Evolutionary conservation across 768 basidiomycete genomes (phyloP), one percentile per base, ranked within the genome.

Genomic region (Amanita fuliginea): DNA sequence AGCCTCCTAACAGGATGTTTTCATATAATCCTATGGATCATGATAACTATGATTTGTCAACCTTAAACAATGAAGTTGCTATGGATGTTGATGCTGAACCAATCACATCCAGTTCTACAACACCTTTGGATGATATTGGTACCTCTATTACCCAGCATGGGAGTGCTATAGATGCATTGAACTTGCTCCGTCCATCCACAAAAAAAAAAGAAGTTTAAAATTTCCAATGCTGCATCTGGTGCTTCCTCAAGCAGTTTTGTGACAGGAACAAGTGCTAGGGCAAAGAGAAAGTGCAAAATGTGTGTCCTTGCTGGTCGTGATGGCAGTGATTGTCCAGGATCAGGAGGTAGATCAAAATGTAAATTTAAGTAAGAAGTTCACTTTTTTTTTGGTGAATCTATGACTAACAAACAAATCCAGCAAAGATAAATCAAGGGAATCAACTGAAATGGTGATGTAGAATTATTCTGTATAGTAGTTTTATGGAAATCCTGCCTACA

Each of bases 131-230:
- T n/a, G n/a, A n/a, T n/a, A n/a, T n/a, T n/a, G n/a, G n/a, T n/a
- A n/a, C n/a, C n/a, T n/a, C n/a, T n/a, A n/a, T n/a, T n/a, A n/a
- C n/a, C n/a, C n/a, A n/a, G n/a, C n/a, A n/a, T n/a, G n/a, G n/a
- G n/a, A n/a, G n/a, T n/a, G n/a, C n/a, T n/a, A n/a, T n/a, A n/a
- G n/a, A n/a, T n/a, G n/a, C n/a, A n/a, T n/a, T n/a, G n/a, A n/a
- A n/a, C n/a, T n/a, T n/a, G n/a, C n/a, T n/a, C n/a, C 35, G 14
- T 36, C 58, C 54, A 52, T 66, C 33, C 67, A 64, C 45, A n/a
- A 70, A 51, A 3, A 57, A 55, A 2, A 57, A 46, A 1, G 69
- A 72, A 9, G 64, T 58, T 0, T 56, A 53, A 35, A 66, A 30
- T 1, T 63, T 54, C 45, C 44, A 4, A 37, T 48, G 40, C 6